These are phyloP conservation scores for Plasmodium yoelii DNA, from an alignment of 169 alveolate genomes.

Conservation along the genomic window DNA sequence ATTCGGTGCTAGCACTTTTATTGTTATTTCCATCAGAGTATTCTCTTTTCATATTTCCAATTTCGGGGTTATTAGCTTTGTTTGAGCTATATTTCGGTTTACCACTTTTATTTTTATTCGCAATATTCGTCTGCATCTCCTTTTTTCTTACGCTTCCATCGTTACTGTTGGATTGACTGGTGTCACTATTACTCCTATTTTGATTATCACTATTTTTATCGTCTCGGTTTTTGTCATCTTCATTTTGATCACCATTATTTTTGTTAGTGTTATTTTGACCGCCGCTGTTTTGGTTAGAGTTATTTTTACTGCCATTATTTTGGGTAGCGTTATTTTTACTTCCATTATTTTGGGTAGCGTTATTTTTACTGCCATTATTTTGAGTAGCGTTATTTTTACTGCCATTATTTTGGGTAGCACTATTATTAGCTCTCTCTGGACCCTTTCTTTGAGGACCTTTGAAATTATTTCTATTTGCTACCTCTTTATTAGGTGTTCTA, in stretches of 20 bases:
- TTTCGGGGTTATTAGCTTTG: neutral
- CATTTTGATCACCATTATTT: neutral
- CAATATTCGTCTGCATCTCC: neutral
- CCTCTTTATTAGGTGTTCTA: neutral
- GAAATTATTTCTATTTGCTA: neutral
- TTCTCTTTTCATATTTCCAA: neutral
- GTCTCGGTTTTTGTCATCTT: slow-evolving; percentile 6
- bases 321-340: neutral
- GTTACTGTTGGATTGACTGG: slow-evolving; percentile 5
- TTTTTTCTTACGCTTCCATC: neutral
- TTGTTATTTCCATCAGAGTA: neutral
- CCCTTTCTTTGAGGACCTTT: neutral
- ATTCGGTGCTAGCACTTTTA: neutral
- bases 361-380: slow-evolving; percentile 1
- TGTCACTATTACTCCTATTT: slow-evolving; percentile 20
- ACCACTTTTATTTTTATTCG: slow-evolving; percentile 1
- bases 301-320: slow-evolving; percentile 7
- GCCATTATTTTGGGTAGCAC: neutral
- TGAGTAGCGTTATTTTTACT: slow-evolving; percentile 8
- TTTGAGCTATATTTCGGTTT: neutral
- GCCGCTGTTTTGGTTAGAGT: neutral
- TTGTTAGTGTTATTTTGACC: neutral
- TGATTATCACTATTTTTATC: slow-evolving; percentile 19
- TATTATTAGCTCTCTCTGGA: neutral
- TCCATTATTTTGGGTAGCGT: neutral